Evolutionary conservation across 805 yeast species (phyloP), one percentile per base, ranked within the genome.

Genomic region (Saccharomycopsis sp.): DNA sequence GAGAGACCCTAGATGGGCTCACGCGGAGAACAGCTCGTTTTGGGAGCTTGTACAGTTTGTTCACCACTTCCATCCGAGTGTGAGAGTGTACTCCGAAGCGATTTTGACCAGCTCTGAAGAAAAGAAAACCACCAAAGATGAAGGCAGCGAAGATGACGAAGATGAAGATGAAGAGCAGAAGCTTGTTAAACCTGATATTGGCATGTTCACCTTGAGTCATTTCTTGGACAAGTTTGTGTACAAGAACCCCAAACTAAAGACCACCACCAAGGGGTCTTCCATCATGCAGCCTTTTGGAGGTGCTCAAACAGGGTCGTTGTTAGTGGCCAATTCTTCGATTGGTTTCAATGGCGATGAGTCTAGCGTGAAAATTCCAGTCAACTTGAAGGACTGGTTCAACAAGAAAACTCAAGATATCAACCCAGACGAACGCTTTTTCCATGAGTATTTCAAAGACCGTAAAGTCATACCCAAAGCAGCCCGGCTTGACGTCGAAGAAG

Each of bases 251-350:
- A 86, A 85, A 64, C 80, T 76, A 53, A 83, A 80, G 60, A 68
- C 77, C 15, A 59, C 66, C 25, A 64, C 78, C n/a, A 78, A 82
- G 57, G 97, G 97, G 54, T 68, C 81, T 3, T 86, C 96, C 33
- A 88, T 92, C 57, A 92, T 92, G 97, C 98, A 92, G 67, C 97
- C 98, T 38, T 68, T 92, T 50, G 87, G 94, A 34, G 96, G 96
- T 48, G 70, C 77, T 1, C 82, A 80, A 48, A 78, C 84, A 16
- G 84, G 82, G 7, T 64, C 78, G 4, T 61, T 81, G 39, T 66
- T 82, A 50, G 84, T 82, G 9, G 77, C 67, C 53, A 25, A n/a
- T 9, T 25, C 27, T 25, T 75, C 85, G n/a, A 72, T 84, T 10
- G 51, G 42, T 16, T 17, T 13, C 4, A 60, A 60, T 43, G 53